Conservation (phyloP, 1,284 basidiomycete genomes). For the Melampsora americana region DNA sequence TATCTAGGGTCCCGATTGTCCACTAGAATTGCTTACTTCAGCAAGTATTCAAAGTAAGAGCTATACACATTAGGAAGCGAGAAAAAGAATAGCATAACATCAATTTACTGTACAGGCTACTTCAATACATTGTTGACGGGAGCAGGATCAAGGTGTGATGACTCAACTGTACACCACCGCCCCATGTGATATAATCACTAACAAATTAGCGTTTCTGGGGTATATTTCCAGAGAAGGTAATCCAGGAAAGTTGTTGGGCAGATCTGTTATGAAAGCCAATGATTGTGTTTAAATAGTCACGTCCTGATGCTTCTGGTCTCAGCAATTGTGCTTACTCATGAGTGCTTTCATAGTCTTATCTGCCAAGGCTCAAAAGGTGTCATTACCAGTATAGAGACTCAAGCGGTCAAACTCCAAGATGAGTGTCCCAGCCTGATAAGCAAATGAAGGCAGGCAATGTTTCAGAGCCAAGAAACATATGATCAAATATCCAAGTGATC, state of each 20-base stretch:
- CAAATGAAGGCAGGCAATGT: not conserved
- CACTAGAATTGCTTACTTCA: conserved; percentile 42
- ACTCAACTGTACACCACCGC: conserved; percentile 30
- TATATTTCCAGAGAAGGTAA: conserved; percentile 20
- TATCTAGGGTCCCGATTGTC: conserved; percentile 22
- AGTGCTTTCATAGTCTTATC: conserved; percentile 21
- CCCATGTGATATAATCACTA: conserved; percentile 30
- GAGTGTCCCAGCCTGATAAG: conserved; percentile 35
- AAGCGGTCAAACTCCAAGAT: conserved; percentile 42
- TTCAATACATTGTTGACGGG: not conserved
- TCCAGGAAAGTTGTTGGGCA: conserved; percentile 16
- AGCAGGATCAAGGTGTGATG: not conserved
- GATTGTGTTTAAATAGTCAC: not conserved
- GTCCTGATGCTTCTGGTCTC: not conserved
- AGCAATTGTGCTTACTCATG: conserved; percentile 17
- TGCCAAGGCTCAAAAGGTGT: conserved; percentile 29
- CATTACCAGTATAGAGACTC: conserved; percentile 28
- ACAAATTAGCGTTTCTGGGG: conserved; percentile 22
- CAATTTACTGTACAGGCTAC: too few species aligned
- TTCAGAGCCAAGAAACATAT: too few species aligned
- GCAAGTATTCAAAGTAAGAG: conserved; percentile 41
- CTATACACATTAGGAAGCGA: not conserved
- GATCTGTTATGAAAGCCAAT: not conserved
- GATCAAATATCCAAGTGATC: too few species aligned
- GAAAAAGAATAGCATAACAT: not conserved